These are phyloP conservation scores for Paxillus rubicundulus DNA, from an alignment of 768 basidiomycete species.

Conservation along the genomic window DNA sequence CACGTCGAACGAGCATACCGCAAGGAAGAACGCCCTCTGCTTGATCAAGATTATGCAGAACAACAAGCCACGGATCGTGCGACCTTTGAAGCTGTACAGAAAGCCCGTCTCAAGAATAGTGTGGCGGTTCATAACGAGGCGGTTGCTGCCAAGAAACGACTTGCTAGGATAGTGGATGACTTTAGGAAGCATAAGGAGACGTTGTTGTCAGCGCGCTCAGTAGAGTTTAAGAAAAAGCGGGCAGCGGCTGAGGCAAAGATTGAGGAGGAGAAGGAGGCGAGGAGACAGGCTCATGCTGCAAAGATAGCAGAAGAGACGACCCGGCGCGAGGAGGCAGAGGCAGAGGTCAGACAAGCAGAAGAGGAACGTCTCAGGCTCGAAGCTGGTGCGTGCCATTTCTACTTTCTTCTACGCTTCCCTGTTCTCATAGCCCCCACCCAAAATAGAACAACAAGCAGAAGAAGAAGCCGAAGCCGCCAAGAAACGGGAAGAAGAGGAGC, in stretches of 20 bases:
- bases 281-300: slow-evolving; percentile 57
- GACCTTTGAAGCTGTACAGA: slow-evolving; percentile 63
- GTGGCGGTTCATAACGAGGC: slow-evolving; percentile 60
- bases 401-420: slow-evolving; percentile 4
- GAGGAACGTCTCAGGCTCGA: slow-evolving; percentile 46
- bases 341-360: slow-evolving; percentile 24
- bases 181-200: slow-evolving; percentile 52
- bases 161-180: slow-evolving; percentile 72
- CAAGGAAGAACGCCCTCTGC: slow-evolving; percentile 86
- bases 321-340: slow-evolving; percentile 25
- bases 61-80: slow-evolving; percentile 79
- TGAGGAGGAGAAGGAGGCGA: slow-evolving; percentile 80
- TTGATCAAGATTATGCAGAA: slow-evolving; percentile 79
- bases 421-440: slow-evolving; percentile 10
- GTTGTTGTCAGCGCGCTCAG: slow-evolving; percentile 55
- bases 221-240: slow-evolving; percentile 62
- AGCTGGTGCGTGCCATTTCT: slow-evolving; percentile 44
- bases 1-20: slow-evolving; percentile 94
- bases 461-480: slow-evolving; percentile 54
- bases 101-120: slow-evolving; percentile 53
- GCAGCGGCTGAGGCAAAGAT: slow-evolving; percentile 65
- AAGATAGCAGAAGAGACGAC: slow-evolving; percentile 48
- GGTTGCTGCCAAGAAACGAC: slow-evolving; percentile 69
- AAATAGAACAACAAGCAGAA: slow-evolving; percentile 50
- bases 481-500: slow-evolving; percentile 65